These are phyloP conservation scores for Nymphaea colorata DNA, from an alignment of 164 flowering plant genomes.

Conservation along the genomic window DNA sequence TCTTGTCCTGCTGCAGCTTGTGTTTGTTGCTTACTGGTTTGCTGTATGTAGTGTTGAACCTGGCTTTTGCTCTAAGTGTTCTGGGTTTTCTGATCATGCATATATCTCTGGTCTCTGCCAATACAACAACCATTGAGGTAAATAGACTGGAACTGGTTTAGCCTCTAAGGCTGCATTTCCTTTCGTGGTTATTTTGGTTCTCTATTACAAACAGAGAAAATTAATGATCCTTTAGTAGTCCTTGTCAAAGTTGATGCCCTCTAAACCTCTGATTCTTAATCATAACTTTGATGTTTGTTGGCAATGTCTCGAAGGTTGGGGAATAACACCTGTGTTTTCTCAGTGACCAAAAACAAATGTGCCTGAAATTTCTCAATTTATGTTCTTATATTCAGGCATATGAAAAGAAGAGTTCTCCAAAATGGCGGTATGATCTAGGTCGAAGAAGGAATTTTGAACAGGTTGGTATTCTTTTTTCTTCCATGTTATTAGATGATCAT, in stretches of 20 bases:
- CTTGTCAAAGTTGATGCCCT: too few relatives aligned
- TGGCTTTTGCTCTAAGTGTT: slow-evolving; percentile 93
- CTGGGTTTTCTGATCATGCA: slow-evolving; percentile 96
- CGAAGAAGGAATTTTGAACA: slow-evolving; percentile 65
- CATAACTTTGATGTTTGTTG: too few relatives aligned
- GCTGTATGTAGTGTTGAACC: slow-evolving; percentile 54
- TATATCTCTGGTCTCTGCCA: slow-evolving; percentile 67
- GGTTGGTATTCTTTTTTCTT: slow-evolving; percentile 19
- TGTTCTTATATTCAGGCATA: slow-evolving; percentile 51
- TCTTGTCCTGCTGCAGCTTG: neutral
- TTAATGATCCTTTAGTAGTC: too few relatives aligned
- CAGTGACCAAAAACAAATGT: too few relatives aligned
- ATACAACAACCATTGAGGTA: slow-evolving; percentile 99
- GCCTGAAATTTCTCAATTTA: neutral
- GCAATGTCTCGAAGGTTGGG: too few relatives aligned
- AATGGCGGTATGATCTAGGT: slow-evolving; percentile 81
- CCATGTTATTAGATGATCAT: neutral
- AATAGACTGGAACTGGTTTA: neutral
- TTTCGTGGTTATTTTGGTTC: too few relatives aligned
- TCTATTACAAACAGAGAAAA: too few relatives aligned
- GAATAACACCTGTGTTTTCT: too few relatives aligned
- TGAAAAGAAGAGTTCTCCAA: slow-evolving; percentile 84
- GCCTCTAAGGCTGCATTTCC: neutral
- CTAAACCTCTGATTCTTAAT: too few relatives aligned
- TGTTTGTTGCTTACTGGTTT: slow-evolving; percentile 1